Base-by-base conservation (phyloP, 1,139 yeast genomes). In the Geotrichum cucujoidarum region DNA sequence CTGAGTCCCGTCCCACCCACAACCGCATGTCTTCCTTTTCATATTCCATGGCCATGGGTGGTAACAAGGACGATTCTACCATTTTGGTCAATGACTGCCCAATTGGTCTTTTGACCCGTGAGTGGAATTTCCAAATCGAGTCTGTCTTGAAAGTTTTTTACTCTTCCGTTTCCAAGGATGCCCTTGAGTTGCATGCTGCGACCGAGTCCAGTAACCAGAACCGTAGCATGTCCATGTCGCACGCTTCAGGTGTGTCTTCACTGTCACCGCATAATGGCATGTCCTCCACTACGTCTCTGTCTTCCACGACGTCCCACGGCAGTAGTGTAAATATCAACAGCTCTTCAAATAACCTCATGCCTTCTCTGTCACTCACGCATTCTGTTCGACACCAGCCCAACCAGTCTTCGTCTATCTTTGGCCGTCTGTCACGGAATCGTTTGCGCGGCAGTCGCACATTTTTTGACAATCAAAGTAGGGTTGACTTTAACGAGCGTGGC, bases 71-170 rank as follows among this genome's bases (percentile, higher is more conserved):
- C 35, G 62, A 59, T 47, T 52, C 56, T 6, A 39, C 54, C n/a
- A 31, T 53, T 7, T 41, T 62, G 36, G 64, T 60, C 14, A 52
- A 52, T 29, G 59, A 57, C n/a, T 39, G 51, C 22, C 37, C 53
- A 7, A 47, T 55, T 10, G 47, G 48, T 25, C 53, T 60, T 0
- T 49, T 59, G 34, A 47, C 60, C 6, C 53, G 49, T 31, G 63
- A 60, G 29, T 62, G 65, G 65, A 60, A 59, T 31, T 54, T 53
- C 38, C 61, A 60, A 39, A 32, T 61, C 5, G 65, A 61, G 45
- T 46, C 55, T 1, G 55, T 61, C 35, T 52, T 62, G 31, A 57
- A 57, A 30, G 51, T 55, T 3, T 62, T 59, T 35, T 62, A 62
- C 40, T 36, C 52, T 10, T 61, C 64, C 14, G 57, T 62, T 16